These are phyloP conservation scores for Whalleya microplaca DNA, from an alignment of 2,329 filamentous ascomycete species.

Conservation along the genomic window DNA sequence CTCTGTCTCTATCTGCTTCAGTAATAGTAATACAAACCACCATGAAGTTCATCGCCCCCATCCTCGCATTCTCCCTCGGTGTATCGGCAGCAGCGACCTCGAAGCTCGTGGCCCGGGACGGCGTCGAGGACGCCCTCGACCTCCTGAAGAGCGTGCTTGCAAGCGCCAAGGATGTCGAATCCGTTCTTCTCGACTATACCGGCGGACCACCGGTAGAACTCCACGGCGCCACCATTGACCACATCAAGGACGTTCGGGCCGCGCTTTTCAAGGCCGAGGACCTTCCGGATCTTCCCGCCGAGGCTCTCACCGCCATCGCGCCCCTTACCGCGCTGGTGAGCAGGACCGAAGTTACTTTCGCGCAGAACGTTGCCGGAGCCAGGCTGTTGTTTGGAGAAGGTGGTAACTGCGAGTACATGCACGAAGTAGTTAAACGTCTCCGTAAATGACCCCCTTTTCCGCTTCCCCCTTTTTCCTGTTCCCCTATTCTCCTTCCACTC, in stretches of 20 bases:
- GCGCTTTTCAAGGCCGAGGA: neutral
- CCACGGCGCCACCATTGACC: constrained; percentile 6
- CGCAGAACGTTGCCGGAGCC: constrained; percentile 10
- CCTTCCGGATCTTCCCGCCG: constrained; percentile 14
- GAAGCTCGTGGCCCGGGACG: neutral
- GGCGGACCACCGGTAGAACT: constrained; percentile 11
- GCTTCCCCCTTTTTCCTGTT: neutral
- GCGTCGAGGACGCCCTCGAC: neutral
- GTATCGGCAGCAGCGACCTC: neutral
- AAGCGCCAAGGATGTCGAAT: constrained; percentile 18
- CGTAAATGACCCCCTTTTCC: constrained; percentile 8
- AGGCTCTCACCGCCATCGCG: constrained; percentile 20
- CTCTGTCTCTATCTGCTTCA: neutral
- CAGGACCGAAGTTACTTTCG: constrained; percentile 7
- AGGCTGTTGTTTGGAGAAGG: constrained; percentile 5
- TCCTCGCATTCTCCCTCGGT: constrained; percentile 1
- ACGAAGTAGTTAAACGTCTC: constrained; percentile 4
- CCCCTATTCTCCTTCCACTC: too few species aligned
- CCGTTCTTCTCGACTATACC: constrained; percentile 11
- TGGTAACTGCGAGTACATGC: constrained; percentile 12
- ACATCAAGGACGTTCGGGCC: constrained; percentile 9
- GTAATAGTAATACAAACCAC: neutral
- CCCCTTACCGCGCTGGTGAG: constrained; percentile 3
- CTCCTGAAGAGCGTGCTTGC: constrained; percentile 8
- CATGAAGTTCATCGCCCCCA: constrained; percentile 17